Evolutionary conservation across 306 rosid species (phyloP).

Genomic region (Elaeagnus macrophylla): DNA sequence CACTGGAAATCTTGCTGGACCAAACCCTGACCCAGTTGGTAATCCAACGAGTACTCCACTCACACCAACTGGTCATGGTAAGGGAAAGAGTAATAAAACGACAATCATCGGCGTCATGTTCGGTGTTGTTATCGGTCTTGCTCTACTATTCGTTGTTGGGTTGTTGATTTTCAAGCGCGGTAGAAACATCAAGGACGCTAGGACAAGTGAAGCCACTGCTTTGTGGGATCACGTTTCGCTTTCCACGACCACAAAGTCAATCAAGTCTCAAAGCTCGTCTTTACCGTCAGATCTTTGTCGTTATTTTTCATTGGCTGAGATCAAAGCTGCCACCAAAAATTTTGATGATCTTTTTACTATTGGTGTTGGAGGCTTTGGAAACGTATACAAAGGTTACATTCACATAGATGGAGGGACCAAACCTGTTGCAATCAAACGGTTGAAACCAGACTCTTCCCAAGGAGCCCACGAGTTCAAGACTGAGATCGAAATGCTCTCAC

Average conservation of each 20-base stretch:
- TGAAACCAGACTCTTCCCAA: constrained; percentile 28
- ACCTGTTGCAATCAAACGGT: constrained; percentile 21
- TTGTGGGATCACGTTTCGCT: constrained; percentile 5
- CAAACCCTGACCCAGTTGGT: constrained; percentile 24
- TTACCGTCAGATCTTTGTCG: constrained; percentile 21
- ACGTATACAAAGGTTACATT: constrained; percentile 29
- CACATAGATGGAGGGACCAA: constrained; percentile 7
- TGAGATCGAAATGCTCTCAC: constrained; percentile 32
- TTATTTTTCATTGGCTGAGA: constrained; percentile 21
- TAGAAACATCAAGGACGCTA: not conserved
- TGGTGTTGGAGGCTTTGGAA: constrained; percentile 36
- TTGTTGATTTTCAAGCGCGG: not conserved
- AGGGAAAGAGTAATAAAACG: not conserved
- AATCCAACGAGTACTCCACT: not conserved
- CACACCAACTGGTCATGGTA: not conserved
- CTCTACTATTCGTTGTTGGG: not conserved
- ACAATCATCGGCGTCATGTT: not conserved
- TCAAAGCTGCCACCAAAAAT: constrained; percentile 26
- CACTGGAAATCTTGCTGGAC: not conserved
- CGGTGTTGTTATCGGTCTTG: not conserved
- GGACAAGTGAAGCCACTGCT: not conserved
- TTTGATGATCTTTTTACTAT: constrained; percentile 15
- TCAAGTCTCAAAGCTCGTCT: constrained; percentile 4
- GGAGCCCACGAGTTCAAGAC: constrained; percentile 32
- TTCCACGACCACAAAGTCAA: constrained; percentile 3